Evolutionary conservation across 2,329 filamentous ascomycete species (phyloP).

Genomic region (Furcasterigmium furcatum): DNA sequence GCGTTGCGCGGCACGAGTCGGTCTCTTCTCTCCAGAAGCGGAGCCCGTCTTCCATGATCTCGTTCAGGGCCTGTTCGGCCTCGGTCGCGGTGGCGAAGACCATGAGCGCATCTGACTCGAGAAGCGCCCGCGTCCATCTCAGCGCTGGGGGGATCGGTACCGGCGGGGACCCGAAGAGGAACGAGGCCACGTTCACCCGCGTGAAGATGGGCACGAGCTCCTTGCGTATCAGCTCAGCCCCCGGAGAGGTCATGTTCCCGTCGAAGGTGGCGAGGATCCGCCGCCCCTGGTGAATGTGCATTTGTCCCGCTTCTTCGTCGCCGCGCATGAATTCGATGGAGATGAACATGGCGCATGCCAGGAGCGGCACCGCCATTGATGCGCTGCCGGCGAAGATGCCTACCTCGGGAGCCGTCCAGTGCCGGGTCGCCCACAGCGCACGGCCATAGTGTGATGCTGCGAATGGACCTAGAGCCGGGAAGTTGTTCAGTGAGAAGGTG

Average conservation of each 20-base stretch:
- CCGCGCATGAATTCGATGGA: slow-evolving; percentile 53
- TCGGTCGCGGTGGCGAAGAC: slow-evolving; percentile 28
- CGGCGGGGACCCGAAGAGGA: slow-evolving; percentile 33
- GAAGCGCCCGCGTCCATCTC: slow-evolving; percentile 23
- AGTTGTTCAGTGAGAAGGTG: neutral
- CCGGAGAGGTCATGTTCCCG: slow-evolving; percentile 13
- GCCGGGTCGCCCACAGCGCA: slow-evolving; percentile 38
- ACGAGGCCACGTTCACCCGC: slow-evolving; percentile 35
- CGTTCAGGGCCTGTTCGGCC: slow-evolving; percentile 26
- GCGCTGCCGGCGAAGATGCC: slow-evolving; percentile 19
- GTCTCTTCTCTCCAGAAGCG: slow-evolving; percentile 27
- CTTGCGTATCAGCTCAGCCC: slow-evolving; percentile 32
- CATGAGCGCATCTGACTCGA: neutral
- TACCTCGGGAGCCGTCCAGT: slow-evolving; percentile 25
- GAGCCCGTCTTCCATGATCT: slow-evolving; percentile 36
- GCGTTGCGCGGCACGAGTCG: slow-evolving; percentile 15
- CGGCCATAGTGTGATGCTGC: slow-evolving; percentile 44
- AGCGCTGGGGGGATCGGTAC: slow-evolving; percentile 30
- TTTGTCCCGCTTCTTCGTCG: slow-evolving; percentile 39
- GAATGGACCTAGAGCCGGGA: slow-evolving; percentile 20
- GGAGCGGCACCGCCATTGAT: slow-evolving; percentile 26
- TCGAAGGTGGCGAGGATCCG: slow-evolving; percentile 28
- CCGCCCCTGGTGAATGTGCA: slow-evolving; percentile 40
- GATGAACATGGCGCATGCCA: slow-evolving; percentile 47
- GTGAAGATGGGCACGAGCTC: slow-evolving; percentile 41